Evolutionary conservation across 257 asterid genomes (phyloP), one percentile per base, ranked within the genome.

Genomic region (Datura wrightii): DNA sequence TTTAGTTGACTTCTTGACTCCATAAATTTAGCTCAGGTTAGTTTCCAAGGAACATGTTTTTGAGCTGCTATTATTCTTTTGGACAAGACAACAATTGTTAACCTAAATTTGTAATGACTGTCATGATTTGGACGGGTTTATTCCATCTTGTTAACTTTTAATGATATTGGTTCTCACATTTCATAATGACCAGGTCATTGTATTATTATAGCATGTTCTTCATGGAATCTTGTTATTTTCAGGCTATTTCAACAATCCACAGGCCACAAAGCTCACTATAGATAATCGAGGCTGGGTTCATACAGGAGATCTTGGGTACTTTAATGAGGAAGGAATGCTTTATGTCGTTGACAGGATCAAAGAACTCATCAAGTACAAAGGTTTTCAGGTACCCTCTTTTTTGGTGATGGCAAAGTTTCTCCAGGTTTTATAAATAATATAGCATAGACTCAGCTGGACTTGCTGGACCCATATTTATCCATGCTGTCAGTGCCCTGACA

Each of bases 251-350:
- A 91, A 92, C 84, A 97, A 97, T 83, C 88, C 91, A 5, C 90
- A 90, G 88, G 98, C 98, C 55, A 94, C 98, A 31, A 89, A 92
- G 86, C 97, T 92, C 74, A 94, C 98, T 4, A 92, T 95, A 58
- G 99, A 97, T 91, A 94, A 90, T 87, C 97, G 91, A 66, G 94
- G 97, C n/a, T 97, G 97, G 97, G 94, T 97, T 18, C 98, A 92
- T 80, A 94, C 99, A 0, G 99, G 99, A 82, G 99, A 97, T 91
- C 95, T 97, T 82, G 99, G 99, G 82, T 95, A 93, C 89, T 95
- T 97, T 48, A 94, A 95, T 54, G 98, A 93, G 53, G 93, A 89
- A 24, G 99, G 99, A 82, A 95, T 88, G 72, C 90, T 97, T 71
- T 94, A 67, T 70, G 97, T 97, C 59, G 99, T 97, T 86, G 99